Conservation (phyloP, 2,329 filamentous ascomycete species). For the Aspergillus flavus region DNA sequence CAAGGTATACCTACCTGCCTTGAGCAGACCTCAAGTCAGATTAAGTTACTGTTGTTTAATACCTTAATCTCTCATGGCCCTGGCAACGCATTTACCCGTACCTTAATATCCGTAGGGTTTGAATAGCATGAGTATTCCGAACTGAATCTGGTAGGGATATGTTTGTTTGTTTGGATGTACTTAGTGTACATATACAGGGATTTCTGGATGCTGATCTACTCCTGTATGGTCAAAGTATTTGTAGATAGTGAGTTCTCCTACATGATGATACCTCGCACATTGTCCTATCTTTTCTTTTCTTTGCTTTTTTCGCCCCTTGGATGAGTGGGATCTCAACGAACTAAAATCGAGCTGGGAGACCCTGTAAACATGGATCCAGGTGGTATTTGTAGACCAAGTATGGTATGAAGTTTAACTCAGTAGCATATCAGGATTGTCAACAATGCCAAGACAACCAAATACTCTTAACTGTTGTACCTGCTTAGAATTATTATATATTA, state of each 20-base stretch:
- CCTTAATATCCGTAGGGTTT: not conserved
- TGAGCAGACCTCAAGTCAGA: not conserved
- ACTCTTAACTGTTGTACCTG: not conserved
- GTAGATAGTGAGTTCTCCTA: not conserved
- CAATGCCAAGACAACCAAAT: not conserved
- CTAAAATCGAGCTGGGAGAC: not conserved
- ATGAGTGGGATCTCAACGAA: not conserved
- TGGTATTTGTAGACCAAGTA: not conserved
- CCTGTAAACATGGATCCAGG: not conserved
- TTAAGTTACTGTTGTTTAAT: not conserved
- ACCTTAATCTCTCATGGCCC: not conserved
- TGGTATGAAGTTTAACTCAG: not conserved
- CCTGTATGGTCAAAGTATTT: not conserved
- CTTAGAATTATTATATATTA: not conserved
- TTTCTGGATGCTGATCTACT: too few relatives aligned
- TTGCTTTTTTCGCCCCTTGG: too few relatives aligned
- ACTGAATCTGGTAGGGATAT: not conserved
- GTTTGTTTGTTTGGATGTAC: not conserved
- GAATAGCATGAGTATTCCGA: not conserved
- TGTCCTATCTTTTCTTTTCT: too few relatives aligned
- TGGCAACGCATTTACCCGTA: not conserved
- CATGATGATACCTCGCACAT: not conserved
- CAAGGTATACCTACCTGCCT: not conserved
- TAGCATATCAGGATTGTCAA: not conserved
- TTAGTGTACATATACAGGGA: too few relatives aligned